Base-by-base conservation (phyloP, 169 alveolate species). In the Cryptosporidium xiaoi region DNA sequence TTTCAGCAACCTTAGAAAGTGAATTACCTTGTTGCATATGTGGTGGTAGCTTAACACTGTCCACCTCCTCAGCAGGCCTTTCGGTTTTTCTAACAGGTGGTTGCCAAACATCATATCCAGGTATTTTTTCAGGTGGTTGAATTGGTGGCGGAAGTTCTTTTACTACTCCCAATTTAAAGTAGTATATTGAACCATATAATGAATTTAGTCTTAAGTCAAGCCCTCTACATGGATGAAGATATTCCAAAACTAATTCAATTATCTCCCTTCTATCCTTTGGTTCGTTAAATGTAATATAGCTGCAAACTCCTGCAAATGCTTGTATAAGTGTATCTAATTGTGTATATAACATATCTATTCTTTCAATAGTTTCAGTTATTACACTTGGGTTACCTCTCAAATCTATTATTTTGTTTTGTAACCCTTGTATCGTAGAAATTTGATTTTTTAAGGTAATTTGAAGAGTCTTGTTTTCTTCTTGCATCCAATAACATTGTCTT, bases 301-400 rank as follows among this genome's bases (percentile, higher is more conserved):
- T 93, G 64, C 96, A 94, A 10, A 94, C 84, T 33, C 96, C 96
- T n/a, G 94, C 95, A 83, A 94, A 94, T 6, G 96, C 95, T 84
- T 94, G 96, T 16, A 94, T 92, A 64, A 94, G 83, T 15, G 96
- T 94, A 58, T 94, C 96, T 87, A 94, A 53, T 67, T 94, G 96
- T 34, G 91, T 92, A 91, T 94, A 93, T 27, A 94, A 90, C 82
- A 94, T 82, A 56, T 94, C 96, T 24, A 94, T 94, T 64, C 93
- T 91, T 27, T 94, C 94, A 5, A 94, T 92, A 27, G 96, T 94
- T 36, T 93, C 96, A 27, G 92, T 92, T 44, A 94, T 87, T 12
- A 90, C 91, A 62, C 91, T 87, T 36, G 95, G 96, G 55, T 94
- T 93, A n/a, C 92, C 94, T 12, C 92, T 71, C 64, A 92, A 55